These are phyloP conservation scores for Glycine latifolia DNA, from an alignment of 306 rosid species.

Conservation along the genomic window DNA sequence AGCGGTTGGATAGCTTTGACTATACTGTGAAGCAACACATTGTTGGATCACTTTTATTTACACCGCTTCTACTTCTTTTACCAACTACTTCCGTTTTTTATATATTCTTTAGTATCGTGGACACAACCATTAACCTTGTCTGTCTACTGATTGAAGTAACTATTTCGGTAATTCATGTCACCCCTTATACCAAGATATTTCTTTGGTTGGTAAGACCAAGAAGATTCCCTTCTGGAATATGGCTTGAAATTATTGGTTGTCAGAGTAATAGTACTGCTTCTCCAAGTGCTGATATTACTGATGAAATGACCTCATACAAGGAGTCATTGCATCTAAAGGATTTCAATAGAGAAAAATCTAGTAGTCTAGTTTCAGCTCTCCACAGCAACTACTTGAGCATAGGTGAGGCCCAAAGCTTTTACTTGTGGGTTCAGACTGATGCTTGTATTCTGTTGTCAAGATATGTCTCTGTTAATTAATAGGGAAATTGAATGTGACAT, in stretches of 20 bases:
- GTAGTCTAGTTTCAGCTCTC: conserved; percentile 74
- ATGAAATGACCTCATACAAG: conserved; percentile 47
- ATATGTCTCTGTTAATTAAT: conserved; percentile 36
- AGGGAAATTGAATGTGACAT: conserved; percentile 37
- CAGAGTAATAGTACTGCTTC: conserved; percentile 48
- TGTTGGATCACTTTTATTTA: conserved; percentile 88
- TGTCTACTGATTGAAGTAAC: conserved; percentile 67
- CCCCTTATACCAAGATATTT: conserved; percentile 78
- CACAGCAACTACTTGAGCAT: conserved; percentile 81
- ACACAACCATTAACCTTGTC: conserved; percentile 68
- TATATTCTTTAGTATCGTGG: conserved; percentile 82
- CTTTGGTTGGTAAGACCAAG: conserved; percentile 74
- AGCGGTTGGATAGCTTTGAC: conserved; percentile 91
- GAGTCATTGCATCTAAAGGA: conserved; percentile 52
- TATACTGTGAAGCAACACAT: conserved; percentile 91
- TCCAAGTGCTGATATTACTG: conserved; percentile 35
- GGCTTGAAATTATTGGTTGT: conserved; percentile 78
- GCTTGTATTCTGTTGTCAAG: conserved; percentile 30
- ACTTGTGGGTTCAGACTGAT: conserved; percentile 32
- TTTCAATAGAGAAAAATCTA: conserved; percentile 49
- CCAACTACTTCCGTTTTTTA: conserved; percentile 94
- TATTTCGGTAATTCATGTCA: conserved; percentile 82
- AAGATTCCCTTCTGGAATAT: conserved; percentile 88
- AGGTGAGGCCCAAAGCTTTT: conserved; percentile 66
- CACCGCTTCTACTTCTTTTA: conserved; percentile 80